Percentiles rank a stretch among this genome's conserved stretches.
Conservation (phyloP, 1,284 basidiomycete species). For the Ganoderma lingzhi region DNA sequence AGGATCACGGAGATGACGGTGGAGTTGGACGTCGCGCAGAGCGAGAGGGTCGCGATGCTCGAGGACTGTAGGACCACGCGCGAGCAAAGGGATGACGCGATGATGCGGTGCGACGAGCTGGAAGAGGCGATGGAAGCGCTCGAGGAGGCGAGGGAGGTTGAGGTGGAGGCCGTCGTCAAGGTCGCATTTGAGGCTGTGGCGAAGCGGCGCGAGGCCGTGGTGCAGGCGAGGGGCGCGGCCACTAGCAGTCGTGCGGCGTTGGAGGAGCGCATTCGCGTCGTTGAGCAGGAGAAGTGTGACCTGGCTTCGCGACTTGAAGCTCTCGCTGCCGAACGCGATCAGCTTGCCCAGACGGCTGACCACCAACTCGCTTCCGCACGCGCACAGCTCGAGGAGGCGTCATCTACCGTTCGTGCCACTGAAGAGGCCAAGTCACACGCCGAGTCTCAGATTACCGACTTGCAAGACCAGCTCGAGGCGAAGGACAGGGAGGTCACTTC, state of each 20-base stretch:
- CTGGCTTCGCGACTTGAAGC: slow-evolving; percentile 22
- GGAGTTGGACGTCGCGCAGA: slow-evolving; percentile 68
- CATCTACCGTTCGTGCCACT: slow-evolving; percentile 15
- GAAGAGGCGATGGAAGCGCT: slow-evolving; percentile 64
- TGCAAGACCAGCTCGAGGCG: slow-evolving; percentile 35
- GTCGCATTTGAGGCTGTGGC: slow-evolving; percentile 33
- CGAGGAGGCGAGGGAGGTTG: slow-evolving; percentile 47
- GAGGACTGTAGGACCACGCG: slow-evolving; percentile 81
- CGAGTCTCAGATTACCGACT: slow-evolving; percentile 31
- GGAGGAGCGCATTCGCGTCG: slow-evolving; percentile 21
- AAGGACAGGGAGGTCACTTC: slow-evolving; percentile 41
- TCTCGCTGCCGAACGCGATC: slow-evolving; percentile 24
- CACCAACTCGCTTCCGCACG: slow-evolving; percentile 42
- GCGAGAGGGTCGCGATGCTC: slow-evolving; percentile 79
- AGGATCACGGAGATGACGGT: slow-evolving; percentile 68
- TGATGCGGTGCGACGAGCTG: slow-evolving; percentile 49
- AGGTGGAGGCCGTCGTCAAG: slow-evolving; percentile 49
- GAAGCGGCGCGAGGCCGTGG: slow-evolving; percentile 47
- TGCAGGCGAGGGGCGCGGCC: slow-evolving; percentile 26
- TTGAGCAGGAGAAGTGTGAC: slow-evolving; percentile 20
- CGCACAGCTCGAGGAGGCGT: slow-evolving; percentile 25
- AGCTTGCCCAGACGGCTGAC: slow-evolving; percentile 20
- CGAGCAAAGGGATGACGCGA: slow-evolving; percentile 69
- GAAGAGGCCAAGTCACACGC: slow-evolving; percentile 27
- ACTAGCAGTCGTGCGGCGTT: slow-evolving; percentile 7